phyloP scores from a whole-genome alignment of 2,329 filamentous ascomycete genomes.

The Penicillium brevicompactum region DNA sequence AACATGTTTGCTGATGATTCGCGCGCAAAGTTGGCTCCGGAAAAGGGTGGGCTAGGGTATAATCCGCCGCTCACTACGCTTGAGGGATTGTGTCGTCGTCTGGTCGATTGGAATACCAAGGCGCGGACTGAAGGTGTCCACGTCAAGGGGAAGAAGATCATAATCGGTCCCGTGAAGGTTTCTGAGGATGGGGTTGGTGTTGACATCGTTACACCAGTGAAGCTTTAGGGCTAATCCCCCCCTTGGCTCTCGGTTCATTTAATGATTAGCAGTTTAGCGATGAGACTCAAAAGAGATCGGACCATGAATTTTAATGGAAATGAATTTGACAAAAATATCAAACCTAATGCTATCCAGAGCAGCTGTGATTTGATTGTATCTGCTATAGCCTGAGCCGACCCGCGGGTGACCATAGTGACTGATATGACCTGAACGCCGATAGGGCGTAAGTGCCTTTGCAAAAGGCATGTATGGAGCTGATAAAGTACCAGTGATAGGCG shows the following conservation, averaged over 20 bases:
- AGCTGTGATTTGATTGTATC: neutral
- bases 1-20: slow-evolving; percentile 33
- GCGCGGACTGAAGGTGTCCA: slow-evolving; percentile 14
- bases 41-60: slow-evolving; percentile 37
- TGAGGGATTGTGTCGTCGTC: slow-evolving; percentile 36
- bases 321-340: neutral
- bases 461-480: neutral
- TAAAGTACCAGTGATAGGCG: neutral
- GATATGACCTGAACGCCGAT: neutral
- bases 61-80: slow-evolving; percentile 32
- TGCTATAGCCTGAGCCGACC: slow-evolving; percentile 5
- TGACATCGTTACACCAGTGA: slow-evolving; percentile 18
- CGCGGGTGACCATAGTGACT: neutral
- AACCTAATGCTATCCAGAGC: neutral
- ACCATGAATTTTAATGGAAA: neutral
- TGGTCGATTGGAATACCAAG: slow-evolving; percentile 37
- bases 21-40: slow-evolving; percentile 27
- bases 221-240: slow-evolving; percentile 9
- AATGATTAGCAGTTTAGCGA: slow-evolving; percentile 3
- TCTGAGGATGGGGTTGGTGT: slow-evolving; percentile 19
- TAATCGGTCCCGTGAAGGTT: slow-evolving; percentile 14
- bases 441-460: neutral
- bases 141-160: slow-evolving; percentile 9
- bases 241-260: neutral
- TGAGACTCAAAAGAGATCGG: neutral